A percentile compares a stretch with the other conserved stretches of the same genome.
These are phyloP conservation scores for Rhizophagus clarus DNA, from an alignment of 192 early-diverging fungal genomes.

Conservation along the genomic window DNA sequence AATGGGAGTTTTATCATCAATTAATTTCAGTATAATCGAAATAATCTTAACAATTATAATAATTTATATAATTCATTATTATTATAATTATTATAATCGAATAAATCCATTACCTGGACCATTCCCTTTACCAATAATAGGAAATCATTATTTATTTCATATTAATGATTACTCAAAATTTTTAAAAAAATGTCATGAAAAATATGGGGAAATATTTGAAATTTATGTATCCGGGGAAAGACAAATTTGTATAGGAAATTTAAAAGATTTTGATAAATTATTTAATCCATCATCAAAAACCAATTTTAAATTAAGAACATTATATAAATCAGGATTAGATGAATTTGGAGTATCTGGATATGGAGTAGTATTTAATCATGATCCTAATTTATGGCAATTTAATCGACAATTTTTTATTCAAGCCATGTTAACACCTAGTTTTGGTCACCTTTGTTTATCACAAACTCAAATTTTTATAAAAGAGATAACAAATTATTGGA, in stretches of 20 bases:
- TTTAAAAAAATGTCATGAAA: not conserved
- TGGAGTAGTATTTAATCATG: not conserved
- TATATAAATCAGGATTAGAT: not conserved
- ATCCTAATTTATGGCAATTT: conserved; percentile 10
- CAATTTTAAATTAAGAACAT: not conserved
- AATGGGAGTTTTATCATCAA: too few relatives aligned
- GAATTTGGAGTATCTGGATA: not conserved
- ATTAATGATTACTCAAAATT: not conserved
- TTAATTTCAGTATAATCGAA: too few relatives aligned
- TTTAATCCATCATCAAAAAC: not conserved
- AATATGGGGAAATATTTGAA: conserved; percentile 33
- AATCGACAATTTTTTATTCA: conserved; percentile 12
- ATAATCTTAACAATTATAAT: too few relatives aligned
- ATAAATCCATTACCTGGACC: conserved; percentile 16
- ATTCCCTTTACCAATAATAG: conserved; percentile 11
- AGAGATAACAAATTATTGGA: not conserved
- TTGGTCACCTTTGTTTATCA: not conserved
- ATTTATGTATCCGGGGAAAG: not conserved
- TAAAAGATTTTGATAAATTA: not conserved
- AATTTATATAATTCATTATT: conserved; percentile 3
- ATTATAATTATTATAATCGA: conserved; percentile 14
- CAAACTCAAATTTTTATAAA: not conserved
- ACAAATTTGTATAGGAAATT: not conserved
- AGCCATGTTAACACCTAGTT: not conserved
- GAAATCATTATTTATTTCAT: not conserved